Base-by-base conservation (phyloP, 441 rosid genomes). In the Adansonia rubrostipa region DNA sequence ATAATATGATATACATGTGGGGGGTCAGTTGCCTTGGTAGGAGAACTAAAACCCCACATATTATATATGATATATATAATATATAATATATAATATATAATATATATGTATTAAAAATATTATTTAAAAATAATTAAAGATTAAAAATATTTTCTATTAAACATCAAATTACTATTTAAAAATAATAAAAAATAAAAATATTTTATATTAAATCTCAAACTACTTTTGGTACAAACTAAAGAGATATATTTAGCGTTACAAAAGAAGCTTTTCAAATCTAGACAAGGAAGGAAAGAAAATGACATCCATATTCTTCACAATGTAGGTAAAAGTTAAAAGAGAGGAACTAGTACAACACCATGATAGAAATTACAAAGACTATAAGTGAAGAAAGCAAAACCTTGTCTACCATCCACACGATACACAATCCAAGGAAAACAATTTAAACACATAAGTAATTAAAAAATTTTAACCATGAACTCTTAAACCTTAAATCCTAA, bases 391-490 rank as follows among this genome's bases (percentile, higher is more conserved):
- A 19, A 54, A 14, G 47, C 33, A 61, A 83, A 76, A 60, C 45
- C 80, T 82, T 71, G 71, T 82, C 82, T 71, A 85, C 89, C 82
- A 88, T 89, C 82, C 81, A 89, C 91, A 87, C 84, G 86, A 85
- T 87, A 17, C n/a, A 48, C 73, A 71, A 73, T 47, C 48, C 63
- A 45, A 51, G 60, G 47, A 47, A 40, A 20, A 65, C 20, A 19
- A 63, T 63, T 63, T 36, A 28, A 4, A 6, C 47, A 13, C 17
- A 33, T 5, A 28, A 3, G 53, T 42, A 9, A 66, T 17, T 1
- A 68, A 4, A 10, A 77, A 19, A 19, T 1, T 28, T 28, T 28
- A 28, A 28, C 36, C 36, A 1, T 28, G 36, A 28, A 28, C 36
- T 28, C 36, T 28, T 28, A 28, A 28, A 28, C 36, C 36, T 28